These are phyloP conservation scores for Colletotrichum costaricense DNA, from an alignment of 2,329 filamentous ascomycete genomes.

Conservation along the genomic window DNA sequence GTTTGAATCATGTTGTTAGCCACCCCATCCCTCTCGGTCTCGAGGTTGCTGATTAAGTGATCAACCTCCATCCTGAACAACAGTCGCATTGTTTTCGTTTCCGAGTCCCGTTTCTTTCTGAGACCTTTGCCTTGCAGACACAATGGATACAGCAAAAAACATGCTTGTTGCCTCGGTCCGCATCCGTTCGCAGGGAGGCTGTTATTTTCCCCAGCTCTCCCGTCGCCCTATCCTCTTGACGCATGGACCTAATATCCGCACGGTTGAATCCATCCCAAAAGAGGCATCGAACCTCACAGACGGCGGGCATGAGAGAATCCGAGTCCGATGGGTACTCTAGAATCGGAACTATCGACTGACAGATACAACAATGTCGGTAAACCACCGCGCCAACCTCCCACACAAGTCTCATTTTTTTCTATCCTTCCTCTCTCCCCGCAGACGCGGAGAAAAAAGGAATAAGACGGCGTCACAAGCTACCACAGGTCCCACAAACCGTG, in stretches of 20 bases:
- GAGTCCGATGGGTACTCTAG: neutral
- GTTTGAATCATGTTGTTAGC: neutral
- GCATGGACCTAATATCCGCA: neutral
- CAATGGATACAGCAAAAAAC: neutral
- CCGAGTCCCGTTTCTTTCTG: slow-evolving; percentile 26
- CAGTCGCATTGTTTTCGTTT: slow-evolving; percentile 23
- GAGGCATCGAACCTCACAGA: neutral
- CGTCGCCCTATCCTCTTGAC: neutral
- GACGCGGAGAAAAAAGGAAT: neutral
- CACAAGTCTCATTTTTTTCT: neutral
- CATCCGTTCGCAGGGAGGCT: neutral
- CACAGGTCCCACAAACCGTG: neutral
- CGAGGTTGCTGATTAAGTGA: neutral
- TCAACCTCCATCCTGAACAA: neutral
- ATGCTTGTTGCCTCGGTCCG: neutral
- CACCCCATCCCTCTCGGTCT: neutral
- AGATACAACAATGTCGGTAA: neutral
- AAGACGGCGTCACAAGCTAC: neutral
- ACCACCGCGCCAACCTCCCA: neutral
- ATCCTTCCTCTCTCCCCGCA: neutral
- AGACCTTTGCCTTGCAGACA: neutral
- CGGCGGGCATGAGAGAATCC: neutral
- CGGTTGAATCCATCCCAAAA: neutral
- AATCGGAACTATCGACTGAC: slow-evolving; percentile 12
- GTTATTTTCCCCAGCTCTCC: neutral